phyloP scores from a whole-genome alignment of 148 eudicot genomes.

The Rhododendron molle region DNA sequence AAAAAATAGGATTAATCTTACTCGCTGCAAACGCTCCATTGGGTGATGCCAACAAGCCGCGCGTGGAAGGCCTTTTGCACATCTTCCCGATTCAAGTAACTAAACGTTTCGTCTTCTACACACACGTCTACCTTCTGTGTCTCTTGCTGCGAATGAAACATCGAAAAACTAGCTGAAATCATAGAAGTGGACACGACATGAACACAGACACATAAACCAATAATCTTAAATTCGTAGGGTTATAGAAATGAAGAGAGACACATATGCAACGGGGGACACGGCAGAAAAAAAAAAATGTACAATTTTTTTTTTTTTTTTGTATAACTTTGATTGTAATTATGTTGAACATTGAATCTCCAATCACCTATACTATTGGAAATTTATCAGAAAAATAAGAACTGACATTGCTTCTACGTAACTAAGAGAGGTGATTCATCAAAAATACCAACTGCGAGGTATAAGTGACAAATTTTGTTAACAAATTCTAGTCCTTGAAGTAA shows the following conservation, averaged over 20 bases:
- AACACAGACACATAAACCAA: background rate
- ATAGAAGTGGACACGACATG: background rate
- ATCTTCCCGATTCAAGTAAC: slow-evolving; percentile 58
- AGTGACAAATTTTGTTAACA: too few species aligned
- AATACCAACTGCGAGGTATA: too few species aligned
- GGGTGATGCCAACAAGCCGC: slow-evolving; percentile 40
- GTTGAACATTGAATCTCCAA: too few species aligned
- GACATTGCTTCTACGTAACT: too few species aligned
- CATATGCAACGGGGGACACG: background rate
- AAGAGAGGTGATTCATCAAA: too few species aligned
- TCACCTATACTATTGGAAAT: too few species aligned
- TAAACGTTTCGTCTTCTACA: slow-evolving; percentile 45
- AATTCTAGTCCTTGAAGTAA: too few species aligned
- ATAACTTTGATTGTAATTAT: too few species aligned
- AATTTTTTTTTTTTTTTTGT: too few species aligned
- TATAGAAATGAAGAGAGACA: background rate
- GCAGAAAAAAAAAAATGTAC: background rate
- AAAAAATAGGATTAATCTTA: slow-evolving; percentile 13
- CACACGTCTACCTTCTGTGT: slow-evolving; percentile 56
- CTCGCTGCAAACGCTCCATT: slow-evolving; percentile 61
- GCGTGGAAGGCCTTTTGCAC: slow-evolving; percentile 73
- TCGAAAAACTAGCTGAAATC: too few species aligned
- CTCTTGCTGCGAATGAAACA: slow-evolving; percentile 24
- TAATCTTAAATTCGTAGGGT: background rate
- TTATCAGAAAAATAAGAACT: too few species aligned